phyloP scores from a whole-genome alignment of 768 basidiomycete species.

The Kwoniella bestiolae region DNA sequence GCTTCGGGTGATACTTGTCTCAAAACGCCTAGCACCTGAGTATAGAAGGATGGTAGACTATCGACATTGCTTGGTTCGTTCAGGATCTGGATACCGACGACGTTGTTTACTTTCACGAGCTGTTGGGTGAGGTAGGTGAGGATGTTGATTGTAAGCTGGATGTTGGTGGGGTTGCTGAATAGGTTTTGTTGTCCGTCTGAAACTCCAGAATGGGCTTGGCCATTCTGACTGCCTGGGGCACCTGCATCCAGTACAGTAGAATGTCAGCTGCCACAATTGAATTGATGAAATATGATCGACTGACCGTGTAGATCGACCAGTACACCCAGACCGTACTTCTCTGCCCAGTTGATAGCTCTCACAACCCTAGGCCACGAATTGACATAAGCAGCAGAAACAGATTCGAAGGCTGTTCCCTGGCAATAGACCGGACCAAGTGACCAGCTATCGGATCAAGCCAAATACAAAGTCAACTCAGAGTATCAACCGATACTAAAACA shows the following conservation, averaged over 20 bases:
- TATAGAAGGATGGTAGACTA: conserved; percentile 43
- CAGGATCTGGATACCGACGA: conserved; percentile 54
- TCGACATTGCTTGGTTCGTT: conserved; percentile 55
- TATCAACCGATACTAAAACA: background rate
- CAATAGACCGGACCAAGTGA: conserved; percentile 46
- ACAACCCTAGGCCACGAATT: conserved; percentile 52
- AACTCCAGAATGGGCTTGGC: conserved; percentile 47
- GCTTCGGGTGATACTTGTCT: conserved; percentile 45
- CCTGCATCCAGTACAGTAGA: conserved; percentile 1
- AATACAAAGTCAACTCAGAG: too few species aligned
- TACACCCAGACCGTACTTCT: conserved; percentile 53
- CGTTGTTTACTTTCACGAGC: conserved; percentile 53
- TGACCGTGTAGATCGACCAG: conserved; percentile 51
- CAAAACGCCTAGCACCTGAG: conserved; percentile 29
- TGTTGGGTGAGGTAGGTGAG: conserved; percentile 59
- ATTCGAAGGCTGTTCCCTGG: conserved; percentile 46
- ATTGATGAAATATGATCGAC: background rate
- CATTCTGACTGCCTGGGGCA: conserved; percentile 29
- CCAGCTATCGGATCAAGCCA: conserved; percentile 30
- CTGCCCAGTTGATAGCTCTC: conserved; percentile 53
- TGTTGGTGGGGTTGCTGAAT: conserved; percentile 58
- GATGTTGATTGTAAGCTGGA: conserved; percentile 59
- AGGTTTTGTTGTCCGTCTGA: conserved; percentile 55
- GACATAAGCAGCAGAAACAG: conserved; percentile 46
- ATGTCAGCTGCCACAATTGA: background rate